phyloP scores from a whole-genome alignment of 352 stramenopile genomes.

The Globisporangium spinosum region DNA sequence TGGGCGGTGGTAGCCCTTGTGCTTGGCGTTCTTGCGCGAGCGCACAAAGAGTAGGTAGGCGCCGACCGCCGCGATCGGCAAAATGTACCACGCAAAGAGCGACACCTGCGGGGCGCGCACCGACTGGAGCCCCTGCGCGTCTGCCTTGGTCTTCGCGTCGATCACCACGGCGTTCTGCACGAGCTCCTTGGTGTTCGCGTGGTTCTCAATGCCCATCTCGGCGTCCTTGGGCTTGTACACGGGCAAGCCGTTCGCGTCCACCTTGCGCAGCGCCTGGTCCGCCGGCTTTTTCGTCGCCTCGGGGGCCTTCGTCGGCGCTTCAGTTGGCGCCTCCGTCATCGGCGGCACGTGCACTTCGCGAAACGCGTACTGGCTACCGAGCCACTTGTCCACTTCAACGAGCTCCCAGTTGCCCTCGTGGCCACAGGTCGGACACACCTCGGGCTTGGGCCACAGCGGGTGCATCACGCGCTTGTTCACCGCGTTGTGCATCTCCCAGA shows the following conservation, averaged over 20 bases:
- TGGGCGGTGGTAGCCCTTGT: conserved; percentile 15
- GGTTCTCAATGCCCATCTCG: conserved; percentile 60
- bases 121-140: conserved; percentile 36
- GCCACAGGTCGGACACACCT: conserved; percentile 69
- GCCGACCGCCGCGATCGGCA: conserved; percentile 60
- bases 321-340: conserved; percentile 19
- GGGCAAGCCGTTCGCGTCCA: conserved; percentile 6
- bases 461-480: conserved; percentile 79
- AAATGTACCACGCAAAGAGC: conserved; percentile 78
- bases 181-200: conserved; percentile 50
- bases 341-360: conserved; percentile 47
- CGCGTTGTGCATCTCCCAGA: conserved; percentile 84
- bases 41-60: conserved; percentile 67
- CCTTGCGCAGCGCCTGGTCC: conserved; percentile 17
- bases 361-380: conserved; percentile 60
- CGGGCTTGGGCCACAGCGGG: conserved; percentile 70
- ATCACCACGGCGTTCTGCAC: conserved; percentile 21
- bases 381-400: conserved; percentile 75
- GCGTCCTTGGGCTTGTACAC: conserved; percentile 62
- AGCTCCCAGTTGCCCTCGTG: conserved; percentile 54
- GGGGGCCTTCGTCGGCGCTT: conserved; percentile 11
- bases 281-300: neutral
- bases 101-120: conserved; percentile 54
- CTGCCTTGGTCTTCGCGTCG: conserved; percentile 34
- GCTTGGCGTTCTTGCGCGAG: conserved; percentile 24